Base-by-base conservation (phyloP, 805 yeast genomes). In the Yarrowia sp. region DNA sequence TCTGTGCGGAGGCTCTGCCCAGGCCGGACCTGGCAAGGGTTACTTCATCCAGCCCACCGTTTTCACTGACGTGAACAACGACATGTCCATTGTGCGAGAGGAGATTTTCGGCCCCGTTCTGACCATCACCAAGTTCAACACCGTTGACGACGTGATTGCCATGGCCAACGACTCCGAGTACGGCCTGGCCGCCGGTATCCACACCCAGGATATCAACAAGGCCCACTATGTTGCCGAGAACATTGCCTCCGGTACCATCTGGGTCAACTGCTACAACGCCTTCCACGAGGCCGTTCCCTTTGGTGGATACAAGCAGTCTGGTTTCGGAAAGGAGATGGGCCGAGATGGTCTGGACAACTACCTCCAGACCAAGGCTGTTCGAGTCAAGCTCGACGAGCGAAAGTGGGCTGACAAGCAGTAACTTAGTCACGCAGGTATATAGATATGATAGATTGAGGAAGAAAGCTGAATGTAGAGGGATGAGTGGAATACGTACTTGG, bases 21-120 rank as follows among this genome's bases (percentile, higher is more conserved):
- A 77, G 69, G 70, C 46, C 81, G 79, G 36, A 5, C 38, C 46
- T 26, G 79, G 80, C 49, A 81, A 80, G 69, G 97, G 96, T 4
- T 90, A 79, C 79, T 91, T 80, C 77, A 82, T 91, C 72, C 83
- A 86, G 74, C 97, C 97, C 69, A 90, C 96, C 3, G 82, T 91
- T 48, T 90, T 91, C 74, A 83, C 88, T 35, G 90, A 89, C 73
- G 91, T 89, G 58, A 83, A 81, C 67, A 87, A 87, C 71, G 77
- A 82, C 40, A 87, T 88, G 86, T 81, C 83, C 70, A 85, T 91
- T 64, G 89, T 88, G 69, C 83, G 83, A 71, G 97, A 91, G 78
- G 97, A 91, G 79, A 90, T 91, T 69, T 91, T 91, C 78, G 97
- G 97, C 16, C 97, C 97, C n/a, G 97, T 91, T 41, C 91, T 88